Conservation (phyloP, 495 filamentous ascomycete genomes). For the Chaetomium tenue region DNA sequence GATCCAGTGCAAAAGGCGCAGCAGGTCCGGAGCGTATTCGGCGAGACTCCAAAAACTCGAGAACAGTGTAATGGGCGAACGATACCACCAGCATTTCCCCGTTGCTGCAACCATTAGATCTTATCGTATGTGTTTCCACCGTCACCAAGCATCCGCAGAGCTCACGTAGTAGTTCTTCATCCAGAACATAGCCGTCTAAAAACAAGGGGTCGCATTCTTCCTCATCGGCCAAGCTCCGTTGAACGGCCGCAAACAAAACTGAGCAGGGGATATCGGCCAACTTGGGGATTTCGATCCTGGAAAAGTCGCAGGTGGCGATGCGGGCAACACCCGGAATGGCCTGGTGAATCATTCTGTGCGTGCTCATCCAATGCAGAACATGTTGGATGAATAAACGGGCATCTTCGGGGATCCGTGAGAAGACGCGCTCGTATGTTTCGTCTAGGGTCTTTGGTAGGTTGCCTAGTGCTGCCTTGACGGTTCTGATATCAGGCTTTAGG, state of each 20-base stretch:
- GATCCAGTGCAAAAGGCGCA: not conserved
- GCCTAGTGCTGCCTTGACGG: not conserved
- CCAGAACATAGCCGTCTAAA: not conserved
- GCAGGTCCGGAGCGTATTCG: not conserved
- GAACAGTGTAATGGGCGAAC: conserved; percentile 8
- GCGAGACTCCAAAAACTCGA: conserved; percentile 6
- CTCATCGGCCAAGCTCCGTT: not conserved
- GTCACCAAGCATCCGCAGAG: conserved; percentile 8
- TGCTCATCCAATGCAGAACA: conserved; percentile 12
- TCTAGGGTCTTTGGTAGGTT: conserved; percentile 3
- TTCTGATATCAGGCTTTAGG: not conserved
- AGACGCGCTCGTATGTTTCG: conserved; percentile 11
- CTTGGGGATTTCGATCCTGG: not conserved
- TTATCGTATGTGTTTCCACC: not conserved
- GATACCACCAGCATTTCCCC: not conserved
- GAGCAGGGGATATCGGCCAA: not conserved
- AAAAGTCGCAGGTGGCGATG: not conserved
- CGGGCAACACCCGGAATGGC: not conserved
- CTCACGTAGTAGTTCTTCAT: conserved; percentile 9
- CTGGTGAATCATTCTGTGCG: not conserved
- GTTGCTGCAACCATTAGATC: not conserved
- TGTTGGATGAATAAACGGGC: conserved; percentile 5
- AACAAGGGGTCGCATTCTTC: not conserved
- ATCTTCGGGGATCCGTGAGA: not conserved
- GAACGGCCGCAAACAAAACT: not conserved